Conservation (phyloP, 2,329 filamentous ascomycete species). For the Pezicula neosporulosa region DNA sequence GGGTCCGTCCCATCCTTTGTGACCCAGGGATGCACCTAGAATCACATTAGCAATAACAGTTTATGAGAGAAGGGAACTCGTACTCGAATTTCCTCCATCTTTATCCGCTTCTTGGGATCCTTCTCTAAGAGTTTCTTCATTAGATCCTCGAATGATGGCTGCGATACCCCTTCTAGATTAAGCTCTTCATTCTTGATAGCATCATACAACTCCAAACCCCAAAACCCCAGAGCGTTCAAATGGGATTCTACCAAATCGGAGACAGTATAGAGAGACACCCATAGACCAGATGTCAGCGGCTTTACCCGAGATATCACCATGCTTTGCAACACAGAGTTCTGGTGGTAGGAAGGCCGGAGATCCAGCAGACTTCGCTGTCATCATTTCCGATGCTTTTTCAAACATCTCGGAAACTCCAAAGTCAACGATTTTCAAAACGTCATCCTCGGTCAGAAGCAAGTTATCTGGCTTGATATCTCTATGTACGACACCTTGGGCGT, state of each 20-base stretch:
- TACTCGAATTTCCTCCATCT: slow-evolving; percentile 78
- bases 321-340: slow-evolving; percentile 82
- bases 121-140: slow-evolving; percentile 77
- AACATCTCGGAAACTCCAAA: slow-evolving; percentile 99
- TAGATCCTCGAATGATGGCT: slow-evolving; percentile 69
- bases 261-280: slow-evolving; percentile 91
- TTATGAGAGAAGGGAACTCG: slow-evolving; percentile 26
- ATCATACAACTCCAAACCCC: slow-evolving; percentile 84
- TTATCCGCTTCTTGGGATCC: slow-evolving; percentile 77
- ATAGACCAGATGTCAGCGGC: slow-evolving; percentile 98
- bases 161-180: slow-evolving; percentile 58
- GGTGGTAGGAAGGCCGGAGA: slow-evolving; percentile 94
- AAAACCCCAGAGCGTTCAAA: slow-evolving; percentile 78
- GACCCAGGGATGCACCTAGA: slow-evolving; percentile 87
- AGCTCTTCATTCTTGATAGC: slow-evolving; percentile 73
- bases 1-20: slow-evolving; percentile 76
- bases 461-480: slow-evolving; percentile 98
- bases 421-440: slow-evolving; percentile 95
- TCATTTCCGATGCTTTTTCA: slow-evolving; percentile 82
- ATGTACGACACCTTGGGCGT: slow-evolving; percentile 92
- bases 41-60: slow-evolving; percentile 6
- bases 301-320: slow-evolving; percentile 82
- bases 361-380: slow-evolving; percentile 86
- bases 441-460: slow-evolving; percentile 81
- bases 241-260: slow-evolving; percentile 83